Evolutionary conservation across 1,284 basidiomycete species (phyloP).

Genomic region (Trichosporon inkin): DNA sequence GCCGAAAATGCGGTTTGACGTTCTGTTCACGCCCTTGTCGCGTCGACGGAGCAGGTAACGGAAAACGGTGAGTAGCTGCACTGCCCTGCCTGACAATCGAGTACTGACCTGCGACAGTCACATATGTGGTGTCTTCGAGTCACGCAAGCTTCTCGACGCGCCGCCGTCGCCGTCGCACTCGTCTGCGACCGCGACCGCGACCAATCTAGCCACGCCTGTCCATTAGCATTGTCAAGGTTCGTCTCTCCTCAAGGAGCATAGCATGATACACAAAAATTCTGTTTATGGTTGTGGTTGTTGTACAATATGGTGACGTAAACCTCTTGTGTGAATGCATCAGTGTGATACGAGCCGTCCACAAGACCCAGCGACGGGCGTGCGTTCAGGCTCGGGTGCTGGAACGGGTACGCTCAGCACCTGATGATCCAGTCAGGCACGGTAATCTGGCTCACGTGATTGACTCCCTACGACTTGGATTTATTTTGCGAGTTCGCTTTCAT

Average conservation of each 20-base stretch:
- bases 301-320: background rate
- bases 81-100: background rate
- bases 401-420: no score
- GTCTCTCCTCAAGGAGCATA: background rate
- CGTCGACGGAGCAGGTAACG: conserved; percentile 42
- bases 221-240: background rate
- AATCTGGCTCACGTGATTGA: background rate
- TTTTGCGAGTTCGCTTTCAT: background rate
- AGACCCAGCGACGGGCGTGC: no score
- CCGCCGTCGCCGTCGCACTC: background rate
- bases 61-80: conserved; percentile 31
- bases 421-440: background rate
- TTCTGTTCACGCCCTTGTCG: conserved; percentile 45
- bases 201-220: background rate
- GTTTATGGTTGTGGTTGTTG: background rate
- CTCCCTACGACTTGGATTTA: background rate
- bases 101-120: conserved; percentile 21
- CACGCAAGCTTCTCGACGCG: conserved; percentile 21
- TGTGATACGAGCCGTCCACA: no score
- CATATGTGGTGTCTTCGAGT: conserved; percentile 39
- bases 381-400: no score
- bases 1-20: conserved; percentile 41
- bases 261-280: background rate
- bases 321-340: no score
- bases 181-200: background rate